Evolutionary conservation across 2,329 filamentous ascomycete genomes (phyloP).

Genomic region (Hymenoscyphus repandus): DNA sequence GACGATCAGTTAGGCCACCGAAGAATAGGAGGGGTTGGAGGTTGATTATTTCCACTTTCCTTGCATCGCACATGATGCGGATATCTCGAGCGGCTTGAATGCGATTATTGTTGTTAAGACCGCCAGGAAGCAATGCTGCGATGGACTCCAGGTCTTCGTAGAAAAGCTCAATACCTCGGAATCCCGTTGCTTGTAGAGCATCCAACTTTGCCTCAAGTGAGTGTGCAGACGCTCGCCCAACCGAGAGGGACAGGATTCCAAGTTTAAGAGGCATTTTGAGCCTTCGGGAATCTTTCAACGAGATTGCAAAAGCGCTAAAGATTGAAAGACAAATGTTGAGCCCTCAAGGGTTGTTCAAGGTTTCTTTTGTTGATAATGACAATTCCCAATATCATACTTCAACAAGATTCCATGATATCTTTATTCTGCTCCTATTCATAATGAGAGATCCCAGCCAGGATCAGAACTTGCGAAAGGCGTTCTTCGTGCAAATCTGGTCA

Average conservation of each 20-base stretch:
- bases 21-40: conserved; percentile 76
- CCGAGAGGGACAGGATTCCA: conserved; percentile 71
- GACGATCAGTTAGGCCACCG: conserved; percentile 63
- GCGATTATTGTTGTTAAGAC: conserved; percentile 39
- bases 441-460: no score
- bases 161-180: conserved; percentile 68
- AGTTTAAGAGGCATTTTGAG: conserved; percentile 41
- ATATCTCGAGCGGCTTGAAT: conserved; percentile 53
- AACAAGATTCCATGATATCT: no score
- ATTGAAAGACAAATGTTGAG: no score
- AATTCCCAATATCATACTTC: background rate
- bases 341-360: no score
- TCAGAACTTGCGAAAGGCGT: no score
- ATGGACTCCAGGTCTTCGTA: conserved; percentile 67
- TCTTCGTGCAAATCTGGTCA: no score
- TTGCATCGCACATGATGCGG: conserved; percentile 50
- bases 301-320: background rate
- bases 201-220: conserved; percentile 61
- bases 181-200: conserved; percentile 57
- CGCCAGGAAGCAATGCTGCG: conserved; percentile 41
- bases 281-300: background rate
- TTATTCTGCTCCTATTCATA: no score
- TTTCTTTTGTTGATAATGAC: background rate
- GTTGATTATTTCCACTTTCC: conserved; percentile 55
- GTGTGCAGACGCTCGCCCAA: conserved; percentile 68